Conservation (phyloP, 495 filamentous ascomycete species). For the Penicillium coprophilum region DNA sequence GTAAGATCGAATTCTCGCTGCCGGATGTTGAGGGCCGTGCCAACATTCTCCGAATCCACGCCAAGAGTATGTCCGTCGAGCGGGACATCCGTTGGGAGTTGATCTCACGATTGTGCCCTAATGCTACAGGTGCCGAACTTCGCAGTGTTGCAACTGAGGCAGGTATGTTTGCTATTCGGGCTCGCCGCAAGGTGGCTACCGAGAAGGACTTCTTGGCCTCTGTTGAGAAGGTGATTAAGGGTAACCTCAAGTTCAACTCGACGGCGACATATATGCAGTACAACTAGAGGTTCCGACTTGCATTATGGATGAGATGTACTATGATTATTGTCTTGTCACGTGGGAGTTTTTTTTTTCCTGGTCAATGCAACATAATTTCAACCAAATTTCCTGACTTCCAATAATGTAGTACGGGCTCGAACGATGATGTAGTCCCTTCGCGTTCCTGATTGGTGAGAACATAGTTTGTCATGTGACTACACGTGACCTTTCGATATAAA, state of each 20-base stretch:
- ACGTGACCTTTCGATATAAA: background rate
- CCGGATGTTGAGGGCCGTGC: conserved; percentile 95
- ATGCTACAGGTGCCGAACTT: conserved; percentile 93
- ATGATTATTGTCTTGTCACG: conserved; percentile 27
- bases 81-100: conserved; percentile 98
- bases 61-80: conserved; percentile 99
- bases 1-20: conserved; percentile 97
- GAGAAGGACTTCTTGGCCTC: conserved; percentile 99
- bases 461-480: background rate
- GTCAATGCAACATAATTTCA: conserved; percentile 30
- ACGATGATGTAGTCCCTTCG: background rate
- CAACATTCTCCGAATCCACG: conserved; percentile 96
- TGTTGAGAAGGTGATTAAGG: conserved; percentile 99
- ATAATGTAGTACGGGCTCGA: background rate
- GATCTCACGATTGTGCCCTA: conserved; percentile 93
- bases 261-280: conserved; percentile 99
- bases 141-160: conserved; percentile 97
- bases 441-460: background rate
- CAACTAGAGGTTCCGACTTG: conserved; percentile 62
- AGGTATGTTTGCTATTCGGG: conserved; percentile 97
- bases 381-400: conserved; percentile 1
- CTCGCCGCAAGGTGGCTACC: conserved; percentile 93
- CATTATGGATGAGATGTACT: conserved; percentile 25
- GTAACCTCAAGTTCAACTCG: conserved; percentile 98
- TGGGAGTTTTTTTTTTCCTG: conserved; percentile 14